Percentiles rank a stretch among this genome's conserved stretches.
Conservation (phyloP, 352 stramenopile species). For the Globisporangium yorkense region DNA sequence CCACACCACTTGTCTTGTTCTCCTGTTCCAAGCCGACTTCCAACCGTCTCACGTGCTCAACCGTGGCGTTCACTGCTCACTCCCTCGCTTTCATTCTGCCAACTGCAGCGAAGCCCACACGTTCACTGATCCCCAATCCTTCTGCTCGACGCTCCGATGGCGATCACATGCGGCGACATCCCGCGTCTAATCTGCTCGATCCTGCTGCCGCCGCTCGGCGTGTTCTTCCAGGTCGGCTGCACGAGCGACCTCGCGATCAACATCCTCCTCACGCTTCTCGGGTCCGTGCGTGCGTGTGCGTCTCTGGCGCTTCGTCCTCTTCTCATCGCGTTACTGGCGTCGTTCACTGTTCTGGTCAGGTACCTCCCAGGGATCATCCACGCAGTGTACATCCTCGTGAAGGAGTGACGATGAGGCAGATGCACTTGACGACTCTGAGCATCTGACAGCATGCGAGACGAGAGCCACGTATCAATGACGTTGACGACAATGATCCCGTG, state of each 20-base stretch:
- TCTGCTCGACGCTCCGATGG: constrained; percentile 18
- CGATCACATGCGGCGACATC: constrained; percentile 61
- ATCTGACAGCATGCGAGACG: too few relatives aligned
- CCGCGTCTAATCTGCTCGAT: constrained; percentile 58
- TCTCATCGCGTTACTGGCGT: background rate
- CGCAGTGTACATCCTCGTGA: constrained; percentile 71
- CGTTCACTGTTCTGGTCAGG: constrained; percentile 9
- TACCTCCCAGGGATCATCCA: constrained; percentile 72
- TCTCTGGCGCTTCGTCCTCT: background rate
- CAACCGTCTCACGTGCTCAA: too few relatives aligned
- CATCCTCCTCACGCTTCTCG: constrained; percentile 55
- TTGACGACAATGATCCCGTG: too few relatives aligned
- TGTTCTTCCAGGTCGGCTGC: constrained; percentile 35
- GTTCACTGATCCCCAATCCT: too few relatives aligned
- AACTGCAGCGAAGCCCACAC: too few relatives aligned
- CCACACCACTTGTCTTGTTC: too few relatives aligned
- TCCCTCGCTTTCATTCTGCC: too few relatives aligned
- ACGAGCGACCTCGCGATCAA: constrained; percentile 49
- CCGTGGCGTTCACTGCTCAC: too few relatives aligned
- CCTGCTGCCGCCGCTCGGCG: constrained; percentile 35
- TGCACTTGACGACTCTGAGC: background rate
- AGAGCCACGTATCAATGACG: too few relatives aligned
- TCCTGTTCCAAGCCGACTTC: too few relatives aligned
- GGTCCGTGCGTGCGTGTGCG: constrained; percentile 15
- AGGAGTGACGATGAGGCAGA: constrained; percentile 26